These are phyloP conservation scores for Kodamaea fukazawae DNA, from an alignment of 805 yeast species.

Conservation along the genomic window DNA sequence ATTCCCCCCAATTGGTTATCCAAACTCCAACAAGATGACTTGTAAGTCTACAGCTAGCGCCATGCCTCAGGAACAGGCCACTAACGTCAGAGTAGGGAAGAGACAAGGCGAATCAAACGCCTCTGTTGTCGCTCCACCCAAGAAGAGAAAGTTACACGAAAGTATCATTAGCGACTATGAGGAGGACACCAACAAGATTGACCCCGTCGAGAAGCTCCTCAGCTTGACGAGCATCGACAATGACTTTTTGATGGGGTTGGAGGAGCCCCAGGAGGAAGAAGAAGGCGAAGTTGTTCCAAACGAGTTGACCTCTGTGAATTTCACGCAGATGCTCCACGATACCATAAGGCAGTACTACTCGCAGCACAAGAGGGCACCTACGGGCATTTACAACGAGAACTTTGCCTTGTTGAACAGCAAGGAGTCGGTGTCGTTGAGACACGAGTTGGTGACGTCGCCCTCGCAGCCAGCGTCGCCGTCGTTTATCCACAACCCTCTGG, in stretches of 20 bases:
- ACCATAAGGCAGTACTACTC: constrained; percentile 34
- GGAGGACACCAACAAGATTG: constrained; percentile 25
- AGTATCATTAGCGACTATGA: constrained; percentile 2
- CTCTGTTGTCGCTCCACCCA: not conserved
- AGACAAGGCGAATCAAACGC: constrained; percentile 5
- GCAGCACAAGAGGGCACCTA: constrained; percentile 24
- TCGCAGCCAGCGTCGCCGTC: constrained; percentile 9
- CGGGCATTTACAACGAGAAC: constrained; percentile 32
- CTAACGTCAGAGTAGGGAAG: constrained; percentile 12
- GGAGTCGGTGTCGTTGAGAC: constrained; percentile 6
- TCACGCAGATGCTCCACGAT: constrained; percentile 38
- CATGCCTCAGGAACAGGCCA: constrained; percentile 11
- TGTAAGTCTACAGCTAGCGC: constrained; percentile 34
- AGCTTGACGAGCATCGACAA: constrained; percentile 31
- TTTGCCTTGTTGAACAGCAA: constrained; percentile 28
- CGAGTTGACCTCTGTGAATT: constrained; percentile 24
- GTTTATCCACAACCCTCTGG: constrained; percentile 11
- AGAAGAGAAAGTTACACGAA: constrained; percentile 3
- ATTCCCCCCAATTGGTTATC: not conserved
- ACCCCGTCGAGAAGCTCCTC: constrained; percentile 42
- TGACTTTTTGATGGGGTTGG: constrained; percentile 31
- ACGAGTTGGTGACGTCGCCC: constrained; percentile 8
- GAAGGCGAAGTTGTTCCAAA: constrained; percentile 8
- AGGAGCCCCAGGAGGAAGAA: constrained; percentile 13
- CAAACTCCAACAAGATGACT: constrained; percentile 14